phyloP scores from a whole-genome alignment of 345 rosid species.

The Rhodomyrtus tomentosa region DNA sequence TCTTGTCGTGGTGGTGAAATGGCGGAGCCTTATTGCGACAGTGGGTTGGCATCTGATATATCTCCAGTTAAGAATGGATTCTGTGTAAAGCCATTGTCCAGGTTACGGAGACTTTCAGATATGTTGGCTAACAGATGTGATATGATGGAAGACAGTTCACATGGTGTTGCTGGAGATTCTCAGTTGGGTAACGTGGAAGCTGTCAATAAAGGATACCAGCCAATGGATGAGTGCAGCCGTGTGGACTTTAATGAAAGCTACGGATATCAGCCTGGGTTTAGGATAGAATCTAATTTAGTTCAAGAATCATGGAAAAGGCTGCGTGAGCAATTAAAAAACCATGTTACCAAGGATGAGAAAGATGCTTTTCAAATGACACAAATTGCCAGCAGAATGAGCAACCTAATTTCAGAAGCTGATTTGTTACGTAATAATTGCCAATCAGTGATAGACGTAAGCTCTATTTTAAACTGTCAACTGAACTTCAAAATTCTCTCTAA shows the following conservation, averaged over 20 bases:
- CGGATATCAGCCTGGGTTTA: slow-evolving; percentile 14
- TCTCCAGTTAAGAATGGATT: slow-evolving; percentile 18
- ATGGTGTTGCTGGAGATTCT: slow-evolving; percentile 31
- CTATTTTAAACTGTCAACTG: neutral
- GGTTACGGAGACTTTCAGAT: slow-evolving; percentile 20
- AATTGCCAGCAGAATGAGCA: slow-evolving; percentile 41
- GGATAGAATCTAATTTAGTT: slow-evolving; percentile 20
- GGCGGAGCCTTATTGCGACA: slow-evolving; percentile 36
- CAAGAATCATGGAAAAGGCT: slow-evolving; percentile 67
- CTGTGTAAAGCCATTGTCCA: slow-evolving; percentile 6
- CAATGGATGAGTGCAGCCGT: slow-evolving; percentile 86
- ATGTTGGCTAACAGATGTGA: slow-evolving; percentile 20
- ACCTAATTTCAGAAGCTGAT: slow-evolving; percentile 73
- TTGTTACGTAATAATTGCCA: slow-evolving; percentile 36
- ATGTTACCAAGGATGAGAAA: slow-evolving; percentile 37
- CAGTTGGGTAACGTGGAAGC: slow-evolving; percentile 21
- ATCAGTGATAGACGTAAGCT: slow-evolving; percentile 24
- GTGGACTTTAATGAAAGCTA: slow-evolving; percentile 40
- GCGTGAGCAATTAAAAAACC: slow-evolving; percentile 34
- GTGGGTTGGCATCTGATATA: slow-evolving; percentile 12
- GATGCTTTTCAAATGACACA: slow-evolving; percentile 35
- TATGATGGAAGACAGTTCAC: slow-evolving; percentile 19
- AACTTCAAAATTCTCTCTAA: neutral
- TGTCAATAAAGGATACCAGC: slow-evolving; percentile 27
- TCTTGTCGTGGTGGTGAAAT: slow-evolving; percentile 28